Evolutionary conservation across 2,329 filamentous ascomycete genomes (phyloP).

Genomic region (Microsporum ferrugineum): DNA sequence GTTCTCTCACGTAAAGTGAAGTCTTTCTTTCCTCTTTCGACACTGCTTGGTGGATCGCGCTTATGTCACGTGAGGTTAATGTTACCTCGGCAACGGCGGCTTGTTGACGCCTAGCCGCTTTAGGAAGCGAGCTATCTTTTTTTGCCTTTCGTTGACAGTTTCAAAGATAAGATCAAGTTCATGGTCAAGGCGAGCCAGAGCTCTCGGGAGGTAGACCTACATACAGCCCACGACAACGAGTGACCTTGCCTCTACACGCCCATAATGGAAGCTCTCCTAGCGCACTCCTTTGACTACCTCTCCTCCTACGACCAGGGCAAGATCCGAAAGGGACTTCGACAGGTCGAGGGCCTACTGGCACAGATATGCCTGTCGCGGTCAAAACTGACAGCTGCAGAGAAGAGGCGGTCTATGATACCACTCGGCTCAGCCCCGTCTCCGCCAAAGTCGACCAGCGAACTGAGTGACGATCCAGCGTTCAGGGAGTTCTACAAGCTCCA

Average conservation of each 20-base stretch:
- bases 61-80: neutral
- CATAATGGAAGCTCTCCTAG: conserved; percentile 78
- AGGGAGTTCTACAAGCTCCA: conserved; percentile 93
- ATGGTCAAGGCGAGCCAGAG: neutral
- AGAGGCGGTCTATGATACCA: conserved; percentile 33
- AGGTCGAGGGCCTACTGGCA: conserved; percentile 85
- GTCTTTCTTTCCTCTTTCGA: neutral
- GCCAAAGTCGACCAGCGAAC: conserved; percentile 54
- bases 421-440: conserved; percentile 32
- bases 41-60: neutral
- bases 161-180: neutral
- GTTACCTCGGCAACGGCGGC: neutral
- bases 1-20: neutral
- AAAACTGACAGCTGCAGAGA: conserved; percentile 29
- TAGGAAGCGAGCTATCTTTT: neutral
- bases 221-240: neutral
- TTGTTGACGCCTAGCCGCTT: conserved; percentile 6
- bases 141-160: neutral
- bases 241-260: neutral
- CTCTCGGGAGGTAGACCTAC: too few species aligned
- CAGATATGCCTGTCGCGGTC: conserved; percentile 73
- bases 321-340: conserved; percentile 83
- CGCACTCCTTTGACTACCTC: conserved; percentile 89
- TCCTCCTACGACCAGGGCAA: conserved; percentile 83
- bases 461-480: conserved; percentile 77